Percentiles rank a stretch among this genome's conserved stretches.
These are phyloP conservation scores for Pleurotus tuoliensis DNA, from an alignment of 768 basidiomycete genomes.

Conservation along the genomic window DNA sequence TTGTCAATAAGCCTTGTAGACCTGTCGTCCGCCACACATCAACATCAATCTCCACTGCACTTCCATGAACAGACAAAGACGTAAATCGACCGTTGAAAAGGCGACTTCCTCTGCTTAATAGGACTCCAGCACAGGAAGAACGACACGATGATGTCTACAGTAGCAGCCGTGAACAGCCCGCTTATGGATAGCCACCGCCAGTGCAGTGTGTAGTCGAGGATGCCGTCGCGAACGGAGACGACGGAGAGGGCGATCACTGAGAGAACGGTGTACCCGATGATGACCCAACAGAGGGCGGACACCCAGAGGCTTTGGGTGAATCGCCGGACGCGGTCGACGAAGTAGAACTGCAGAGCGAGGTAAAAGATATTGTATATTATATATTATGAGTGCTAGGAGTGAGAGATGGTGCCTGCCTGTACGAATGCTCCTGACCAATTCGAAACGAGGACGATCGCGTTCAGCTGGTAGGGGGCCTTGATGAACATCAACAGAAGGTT, in stretches of 20 bases:
- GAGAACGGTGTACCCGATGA: not conserved
- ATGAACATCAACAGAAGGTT: not conserved
- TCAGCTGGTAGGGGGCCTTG: not conserved
- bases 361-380: not conserved
- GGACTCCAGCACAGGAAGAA: not conserved
- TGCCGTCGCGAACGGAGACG: not conserved
- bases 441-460: not conserved
- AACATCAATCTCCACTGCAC: not conserved
- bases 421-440: not conserved
- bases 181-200: not conserved
- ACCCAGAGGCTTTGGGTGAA: not conserved
- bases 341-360: not conserved
- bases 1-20: not conserved
- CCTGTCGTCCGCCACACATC: not conserved
- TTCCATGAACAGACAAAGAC: too few species aligned
- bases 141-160: not conserved
- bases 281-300: not conserved
- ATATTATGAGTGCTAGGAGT: not conserved
- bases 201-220: not conserved
- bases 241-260: not conserved
- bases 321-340: not conserved
- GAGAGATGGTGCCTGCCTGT: not conserved
- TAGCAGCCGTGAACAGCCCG: not conserved
- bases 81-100: not conserved
- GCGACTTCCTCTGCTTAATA: not conserved